Percentiles rank a stretch among this genome's conserved stretches.
These are phyloP conservation scores for Didymella segeticola DNA, from an alignment of 2,329 filamentous ascomycete species.

Conservation along the genomic window DNA sequence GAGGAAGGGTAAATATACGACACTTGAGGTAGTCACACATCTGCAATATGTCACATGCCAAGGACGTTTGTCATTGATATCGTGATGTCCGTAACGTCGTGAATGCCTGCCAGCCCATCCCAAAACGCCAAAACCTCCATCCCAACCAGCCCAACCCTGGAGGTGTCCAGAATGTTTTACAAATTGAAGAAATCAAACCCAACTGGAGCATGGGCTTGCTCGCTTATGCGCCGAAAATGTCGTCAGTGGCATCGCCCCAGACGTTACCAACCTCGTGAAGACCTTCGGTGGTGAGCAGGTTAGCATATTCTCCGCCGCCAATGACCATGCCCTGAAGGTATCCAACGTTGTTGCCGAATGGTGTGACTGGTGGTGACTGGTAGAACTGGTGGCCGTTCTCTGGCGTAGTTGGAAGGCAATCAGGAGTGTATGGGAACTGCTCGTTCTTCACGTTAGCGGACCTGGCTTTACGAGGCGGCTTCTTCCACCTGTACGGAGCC, in stretches of 20 bases:
- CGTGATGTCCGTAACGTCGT: background rate
- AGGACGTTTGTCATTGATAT: background rate
- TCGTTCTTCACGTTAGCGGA: constrained; percentile 4
- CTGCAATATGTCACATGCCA: background rate
- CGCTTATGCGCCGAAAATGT: constrained; percentile 29
- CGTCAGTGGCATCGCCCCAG: constrained; percentile 38
- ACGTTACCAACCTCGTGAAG: background rate
- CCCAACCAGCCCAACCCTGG: background rate
- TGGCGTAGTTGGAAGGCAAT: background rate
- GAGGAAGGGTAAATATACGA: background rate
- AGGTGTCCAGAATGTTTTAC: background rate
- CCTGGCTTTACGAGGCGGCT: background rate
- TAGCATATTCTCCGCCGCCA: background rate
- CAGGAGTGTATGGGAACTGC: background rate
- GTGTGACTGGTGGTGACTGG: background rate
- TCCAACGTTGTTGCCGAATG: background rate
- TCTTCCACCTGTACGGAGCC: constrained; percentile 14
- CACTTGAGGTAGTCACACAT: background rate
- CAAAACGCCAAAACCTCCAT: background rate
- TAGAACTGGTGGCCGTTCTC: background rate
- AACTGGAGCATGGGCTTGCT: background rate
- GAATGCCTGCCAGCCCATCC: background rate
- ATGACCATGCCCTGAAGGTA: constrained; percentile 5
- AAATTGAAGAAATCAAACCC: background rate
- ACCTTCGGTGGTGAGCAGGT: background rate